Percentiles rank a stretch among this genome's conserved stretches.
Evolutionary conservation across 2,329 filamentous ascomycete genomes (phyloP).

Genomic region (Akanthomyces muscarius): DNA sequence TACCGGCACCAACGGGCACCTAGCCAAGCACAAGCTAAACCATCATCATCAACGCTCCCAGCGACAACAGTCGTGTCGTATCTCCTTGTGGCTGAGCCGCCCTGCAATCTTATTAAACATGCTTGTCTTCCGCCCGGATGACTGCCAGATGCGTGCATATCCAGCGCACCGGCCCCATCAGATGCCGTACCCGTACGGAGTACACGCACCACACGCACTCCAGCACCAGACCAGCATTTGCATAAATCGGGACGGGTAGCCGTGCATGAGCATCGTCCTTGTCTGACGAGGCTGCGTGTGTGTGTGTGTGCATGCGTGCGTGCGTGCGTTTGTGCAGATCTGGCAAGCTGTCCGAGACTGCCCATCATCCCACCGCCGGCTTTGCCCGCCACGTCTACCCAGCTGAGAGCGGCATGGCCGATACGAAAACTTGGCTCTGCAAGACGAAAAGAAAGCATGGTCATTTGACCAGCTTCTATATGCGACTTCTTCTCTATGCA

Average conservation of each 20-base stretch:
- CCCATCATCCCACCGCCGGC: background rate
- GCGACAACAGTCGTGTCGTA: background rate
- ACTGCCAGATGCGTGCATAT: background rate
- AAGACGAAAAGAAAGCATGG: background rate
- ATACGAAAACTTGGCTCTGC: background rate
- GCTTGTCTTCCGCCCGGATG: background rate
- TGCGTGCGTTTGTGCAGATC: background rate
- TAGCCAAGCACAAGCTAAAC: too few relatives aligned
- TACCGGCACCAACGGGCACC: background rate
- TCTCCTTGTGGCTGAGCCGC: background rate
- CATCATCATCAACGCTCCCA: background rate
- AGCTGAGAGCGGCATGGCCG: background rate
- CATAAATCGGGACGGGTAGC: constrained; percentile 6
- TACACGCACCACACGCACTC: background rate
- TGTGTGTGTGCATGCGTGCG: too few relatives aligned
- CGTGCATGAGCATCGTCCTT: background rate
- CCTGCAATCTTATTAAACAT: constrained; percentile 1
- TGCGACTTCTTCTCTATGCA: background rate
- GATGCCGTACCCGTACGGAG: background rate
- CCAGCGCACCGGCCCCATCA: background rate
- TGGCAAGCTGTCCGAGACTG: background rate
- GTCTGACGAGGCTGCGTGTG: background rate
- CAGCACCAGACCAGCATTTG: too few relatives aligned
- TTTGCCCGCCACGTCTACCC: constrained; percentile 4
- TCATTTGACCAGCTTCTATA: constrained; percentile 3